Evolutionary conservation across 768 basidiomycete species (phyloP).

Genomic region (Trametes cubensis): DNA sequence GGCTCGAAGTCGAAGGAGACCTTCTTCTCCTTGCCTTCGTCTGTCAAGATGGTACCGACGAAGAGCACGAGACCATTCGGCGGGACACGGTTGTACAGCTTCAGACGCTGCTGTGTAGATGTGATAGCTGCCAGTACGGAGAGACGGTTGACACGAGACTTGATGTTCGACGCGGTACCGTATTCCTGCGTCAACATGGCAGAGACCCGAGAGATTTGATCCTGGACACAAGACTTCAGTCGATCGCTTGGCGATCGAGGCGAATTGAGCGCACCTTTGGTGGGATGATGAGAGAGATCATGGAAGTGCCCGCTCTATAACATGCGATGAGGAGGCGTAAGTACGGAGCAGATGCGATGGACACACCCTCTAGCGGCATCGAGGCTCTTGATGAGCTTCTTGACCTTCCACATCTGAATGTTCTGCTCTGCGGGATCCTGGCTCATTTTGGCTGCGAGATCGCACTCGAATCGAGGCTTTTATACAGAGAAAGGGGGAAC

Average conservation of each 20-base stretch:
- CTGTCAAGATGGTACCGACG: constrained; percentile 96
- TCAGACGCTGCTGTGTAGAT: constrained; percentile 95
- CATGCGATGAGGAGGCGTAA: constrained; percentile 29
- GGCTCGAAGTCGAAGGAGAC: constrained; percentile 98
- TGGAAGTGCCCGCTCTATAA: constrained; percentile 89
- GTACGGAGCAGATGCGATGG: not conserved
- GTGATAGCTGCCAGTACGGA: constrained; percentile 98
- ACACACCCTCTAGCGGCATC: constrained; percentile 86
- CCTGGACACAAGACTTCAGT: constrained; percentile 43
- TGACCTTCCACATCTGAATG: constrained; percentile 98
- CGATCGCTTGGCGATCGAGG: constrained; percentile 19
- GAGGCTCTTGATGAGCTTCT: constrained; percentile 98
- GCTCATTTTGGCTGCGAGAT: constrained; percentile 60
- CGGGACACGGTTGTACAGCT: constrained; percentile 94
- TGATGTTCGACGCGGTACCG: constrained; percentile 99
- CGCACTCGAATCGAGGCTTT: constrained; percentile 18
- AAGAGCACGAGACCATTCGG: constrained; percentile 97
- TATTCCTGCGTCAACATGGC: constrained; percentile 99
- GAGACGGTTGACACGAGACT: constrained; percentile 95
- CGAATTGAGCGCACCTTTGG: constrained; percentile 65
- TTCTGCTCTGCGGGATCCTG: constrained; percentile 90
- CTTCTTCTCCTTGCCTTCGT: constrained; percentile 99
- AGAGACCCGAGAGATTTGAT: constrained; percentile 92
- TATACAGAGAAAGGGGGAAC: not conserved
- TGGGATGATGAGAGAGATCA: constrained; percentile 98